Conservation (phyloP, 2,329 filamentous ascomycete species). For the Colletotrichum viniferum region DNA sequence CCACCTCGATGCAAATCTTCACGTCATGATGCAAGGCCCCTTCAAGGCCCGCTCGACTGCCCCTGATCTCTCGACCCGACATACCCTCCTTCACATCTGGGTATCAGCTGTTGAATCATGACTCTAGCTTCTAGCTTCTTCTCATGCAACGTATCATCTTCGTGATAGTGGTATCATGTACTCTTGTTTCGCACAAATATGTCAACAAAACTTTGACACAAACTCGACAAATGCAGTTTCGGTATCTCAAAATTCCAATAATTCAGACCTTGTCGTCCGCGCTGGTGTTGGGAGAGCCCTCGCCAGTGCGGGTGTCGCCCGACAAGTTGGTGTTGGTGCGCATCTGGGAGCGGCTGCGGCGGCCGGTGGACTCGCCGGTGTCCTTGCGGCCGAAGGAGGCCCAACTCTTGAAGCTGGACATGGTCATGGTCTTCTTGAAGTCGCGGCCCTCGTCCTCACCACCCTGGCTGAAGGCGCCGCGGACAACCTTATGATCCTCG, state of each 20-base stretch:
- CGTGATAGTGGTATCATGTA: slow-evolving; percentile 19
- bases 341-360: slow-evolving; percentile 13
- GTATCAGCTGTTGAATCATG: neutral
- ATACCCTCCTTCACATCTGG: neutral
- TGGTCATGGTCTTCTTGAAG: slow-evolving; percentile 52
- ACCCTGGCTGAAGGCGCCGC: slow-evolving; percentile 58
- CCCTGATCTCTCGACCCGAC: neutral
- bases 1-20: neutral
- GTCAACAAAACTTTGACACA: neutral
- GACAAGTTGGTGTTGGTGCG: slow-evolving; percentile 21
- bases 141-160: slow-evolving; percentile 1
- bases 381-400: slow-evolving; percentile 46
- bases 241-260: neutral
- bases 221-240: neutral
- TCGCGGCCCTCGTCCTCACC: slow-evolving; percentile 45
- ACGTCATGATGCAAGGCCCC: neutral
- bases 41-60: neutral
- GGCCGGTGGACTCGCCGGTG: slow-evolving; percentile 37
- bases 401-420: slow-evolving; percentile 56
- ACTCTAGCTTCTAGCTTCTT: neutral
- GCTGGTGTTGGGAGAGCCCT: slow-evolving; percentile 5
- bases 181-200: neutral
- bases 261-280: slow-evolving; percentile 14
- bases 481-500: slow-evolving; percentile 54
- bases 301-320: slow-evolving; percentile 19